Percentiles rank a stretch among this genome's conserved stretches.
Evolutionary conservation across 306 rosid species (phyloP).

Genomic region (Alnus rubra): DNA sequence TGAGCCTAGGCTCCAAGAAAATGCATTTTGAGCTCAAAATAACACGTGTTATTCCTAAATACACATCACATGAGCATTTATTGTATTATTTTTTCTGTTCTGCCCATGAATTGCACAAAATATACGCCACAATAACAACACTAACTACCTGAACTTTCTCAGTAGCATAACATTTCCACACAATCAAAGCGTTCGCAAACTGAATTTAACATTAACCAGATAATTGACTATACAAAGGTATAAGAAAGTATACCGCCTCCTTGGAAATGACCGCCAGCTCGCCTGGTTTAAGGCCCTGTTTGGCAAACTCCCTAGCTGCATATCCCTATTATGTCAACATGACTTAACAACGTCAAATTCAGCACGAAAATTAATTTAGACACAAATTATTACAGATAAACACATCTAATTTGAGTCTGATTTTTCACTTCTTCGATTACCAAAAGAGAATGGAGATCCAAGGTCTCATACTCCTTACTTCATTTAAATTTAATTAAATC

Average conservation of each 20-base stretch:
- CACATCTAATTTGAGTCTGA: not conserved
- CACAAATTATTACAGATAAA: not conserved
- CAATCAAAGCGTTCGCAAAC: not conserved
- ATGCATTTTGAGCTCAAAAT: not conserved
- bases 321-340: slow-evolving; percentile 60
- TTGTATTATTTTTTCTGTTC: not conserved
- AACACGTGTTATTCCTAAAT: not conserved
- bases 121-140: not conserved
- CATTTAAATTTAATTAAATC: not conserved
- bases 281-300: slow-evolving; percentile 76
- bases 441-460: not conserved
- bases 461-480: not conserved
- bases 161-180: not conserved
- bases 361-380: not conserved
- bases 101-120: not conserved
- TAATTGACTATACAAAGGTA: not conserved
- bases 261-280: slow-evolving; percentile 91
- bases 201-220: not conserved
- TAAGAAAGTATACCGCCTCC: slow-evolving; percentile 66
- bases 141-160: not conserved
- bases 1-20: not conserved
- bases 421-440: not conserved
- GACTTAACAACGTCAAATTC: not conserved
- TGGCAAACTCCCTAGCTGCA: slow-evolving; percentile 92
- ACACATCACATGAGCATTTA: not conserved